Evolutionary conservation across 495 filamentous ascomycete species (phyloP).

Genomic region (Aspergillus egyptiacus): DNA sequence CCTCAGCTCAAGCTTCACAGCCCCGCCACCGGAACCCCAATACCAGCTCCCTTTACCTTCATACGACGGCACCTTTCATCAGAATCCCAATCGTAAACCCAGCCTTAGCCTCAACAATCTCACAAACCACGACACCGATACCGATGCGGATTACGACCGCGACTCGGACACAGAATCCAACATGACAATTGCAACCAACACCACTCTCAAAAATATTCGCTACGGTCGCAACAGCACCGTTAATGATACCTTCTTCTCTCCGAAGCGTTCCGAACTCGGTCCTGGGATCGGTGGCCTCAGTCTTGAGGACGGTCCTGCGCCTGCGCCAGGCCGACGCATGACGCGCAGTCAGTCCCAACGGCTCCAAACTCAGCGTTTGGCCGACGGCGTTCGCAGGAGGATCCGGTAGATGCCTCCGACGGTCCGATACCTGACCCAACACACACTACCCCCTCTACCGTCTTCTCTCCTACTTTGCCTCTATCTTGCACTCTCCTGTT

Average conservation of each 20-base stretch:
- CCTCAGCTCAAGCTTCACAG: constrained; percentile 29
- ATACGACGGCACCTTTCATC: constrained; percentile 12
- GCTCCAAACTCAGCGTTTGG: constrained; percentile 3
- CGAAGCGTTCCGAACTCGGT: constrained; percentile 31
- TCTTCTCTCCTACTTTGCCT: neutral
- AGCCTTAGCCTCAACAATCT: constrained; percentile 37
- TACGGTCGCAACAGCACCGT: constrained; percentile 34
- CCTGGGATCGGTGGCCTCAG: constrained; percentile 38
- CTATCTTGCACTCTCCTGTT: neutral
- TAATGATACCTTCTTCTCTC: constrained; percentile 25
- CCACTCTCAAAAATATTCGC: no score
- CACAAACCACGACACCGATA: constrained; percentile 28
- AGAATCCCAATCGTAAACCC: constrained; percentile 25
- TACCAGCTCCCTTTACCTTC: constrained; percentile 19
- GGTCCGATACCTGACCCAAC: no score
- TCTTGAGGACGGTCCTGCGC: constrained; percentile 30
- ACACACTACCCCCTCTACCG: neutral
- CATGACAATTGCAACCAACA: constrained; percentile 34
- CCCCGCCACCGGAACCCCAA: constrained; percentile 23
- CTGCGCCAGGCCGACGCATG: constrained; percentile 32
- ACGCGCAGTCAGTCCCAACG: constrained; percentile 40
- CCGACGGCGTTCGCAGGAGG: neutral
- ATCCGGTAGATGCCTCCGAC: constrained; percentile 1
- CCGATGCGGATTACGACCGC: constrained; percentile 27
- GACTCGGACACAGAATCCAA: constrained; percentile 42